phyloP scores from a whole-genome alignment of 768 basidiomycete species.

The Rhodotorula kratochvilovae region DNA sequence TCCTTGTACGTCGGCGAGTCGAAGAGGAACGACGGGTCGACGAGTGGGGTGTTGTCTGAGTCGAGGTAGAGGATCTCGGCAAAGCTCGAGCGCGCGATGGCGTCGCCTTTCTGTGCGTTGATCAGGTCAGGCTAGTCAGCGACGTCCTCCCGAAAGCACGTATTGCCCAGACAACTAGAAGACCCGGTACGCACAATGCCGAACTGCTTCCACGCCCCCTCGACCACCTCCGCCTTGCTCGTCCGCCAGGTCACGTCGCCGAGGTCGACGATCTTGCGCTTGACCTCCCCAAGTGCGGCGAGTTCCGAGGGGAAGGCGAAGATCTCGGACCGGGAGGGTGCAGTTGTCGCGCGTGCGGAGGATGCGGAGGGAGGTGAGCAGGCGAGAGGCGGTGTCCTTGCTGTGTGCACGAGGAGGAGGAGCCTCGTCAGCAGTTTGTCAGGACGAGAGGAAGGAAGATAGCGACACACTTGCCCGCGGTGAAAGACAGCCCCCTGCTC shows the following conservation, averaged over 20 bases:
- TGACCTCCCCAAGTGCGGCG: slow-evolving; percentile 30
- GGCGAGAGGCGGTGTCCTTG: slow-evolving; percentile 48
- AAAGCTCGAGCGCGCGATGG: slow-evolving; percentile 42
- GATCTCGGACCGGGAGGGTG: slow-evolving; percentile 49
- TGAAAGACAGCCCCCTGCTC: slow-evolving; percentile 47
- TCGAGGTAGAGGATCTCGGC: slow-evolving; percentile 51
- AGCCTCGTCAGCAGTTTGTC: not conserved
- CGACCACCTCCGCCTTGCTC: slow-evolving; percentile 16
- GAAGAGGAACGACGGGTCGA: slow-evolving; percentile 50
- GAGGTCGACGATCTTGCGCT: slow-evolving; percentile 44
- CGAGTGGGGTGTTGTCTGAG: slow-evolving; percentile 50
- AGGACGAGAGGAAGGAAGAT: not conserved
- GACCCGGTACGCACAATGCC: slow-evolving; percentile 37
- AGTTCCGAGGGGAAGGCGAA: slow-evolving; percentile 51
- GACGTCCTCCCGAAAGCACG: fast-evolving
- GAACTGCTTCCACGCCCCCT: slow-evolving; percentile 46
- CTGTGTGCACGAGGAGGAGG: not conserved
- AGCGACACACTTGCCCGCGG: slow-evolving; percentile 48
- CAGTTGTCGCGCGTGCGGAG: slow-evolving; percentile 45
- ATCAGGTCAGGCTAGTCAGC: not conserved
- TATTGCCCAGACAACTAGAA: too few species aligned
- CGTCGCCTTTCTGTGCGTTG: slow-evolving; percentile 27
- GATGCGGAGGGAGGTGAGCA: slow-evolving; percentile 47
- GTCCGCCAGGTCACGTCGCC: slow-evolving; percentile 45
- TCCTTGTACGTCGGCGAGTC: slow-evolving; percentile 44